Percentiles rank a stretch among this genome's conserved stretches.
phyloP scores from a whole-genome alignment of 805 yeast species.

The Clavispora phyllophila region DNA sequence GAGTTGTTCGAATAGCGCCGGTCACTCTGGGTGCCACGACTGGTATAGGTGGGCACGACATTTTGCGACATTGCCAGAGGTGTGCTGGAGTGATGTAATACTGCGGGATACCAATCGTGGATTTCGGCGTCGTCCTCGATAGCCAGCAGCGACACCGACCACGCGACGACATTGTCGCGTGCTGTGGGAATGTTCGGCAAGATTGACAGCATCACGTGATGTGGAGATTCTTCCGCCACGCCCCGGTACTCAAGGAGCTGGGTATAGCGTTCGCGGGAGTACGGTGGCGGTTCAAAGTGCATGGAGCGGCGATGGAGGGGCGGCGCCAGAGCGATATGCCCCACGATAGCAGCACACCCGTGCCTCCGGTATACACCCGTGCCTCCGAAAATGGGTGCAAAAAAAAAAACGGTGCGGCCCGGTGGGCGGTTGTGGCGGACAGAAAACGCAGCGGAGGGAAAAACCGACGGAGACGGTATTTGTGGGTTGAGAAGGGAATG shows the following conservation, averaged over 20 bases:
- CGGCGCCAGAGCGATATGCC: too few species aligned
- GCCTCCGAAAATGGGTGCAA: not conserved
- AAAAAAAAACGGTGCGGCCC: too few species aligned
- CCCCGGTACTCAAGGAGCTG: conserved; percentile 1
- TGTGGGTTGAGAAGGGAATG: not conserved
- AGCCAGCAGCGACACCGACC: not conserved
- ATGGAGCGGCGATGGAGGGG: not conserved
- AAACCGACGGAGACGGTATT: too few species aligned
- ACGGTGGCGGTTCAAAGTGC: not conserved
- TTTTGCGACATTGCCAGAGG: not conserved
- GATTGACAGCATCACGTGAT: not conserved
- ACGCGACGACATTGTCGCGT: not conserved
- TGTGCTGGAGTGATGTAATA: too few species aligned
- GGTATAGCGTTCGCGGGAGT: not conserved
- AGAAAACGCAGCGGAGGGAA: not conserved
- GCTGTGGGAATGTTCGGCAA: not conserved
- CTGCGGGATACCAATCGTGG: not conserved
- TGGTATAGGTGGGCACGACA: not conserved
- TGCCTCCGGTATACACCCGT: not conserved
- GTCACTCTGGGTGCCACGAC: conserved; percentile 4
- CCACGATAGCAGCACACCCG: too few species aligned
- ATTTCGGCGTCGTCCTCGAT: not conserved
- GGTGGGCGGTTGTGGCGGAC: too few species aligned
- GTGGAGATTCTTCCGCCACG: not conserved
- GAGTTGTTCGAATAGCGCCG: conserved; percentile 12